Conservation (phyloP, 2,329 filamentous ascomycete genomes). For the Pyrenophora tritici-repentis region DNA sequence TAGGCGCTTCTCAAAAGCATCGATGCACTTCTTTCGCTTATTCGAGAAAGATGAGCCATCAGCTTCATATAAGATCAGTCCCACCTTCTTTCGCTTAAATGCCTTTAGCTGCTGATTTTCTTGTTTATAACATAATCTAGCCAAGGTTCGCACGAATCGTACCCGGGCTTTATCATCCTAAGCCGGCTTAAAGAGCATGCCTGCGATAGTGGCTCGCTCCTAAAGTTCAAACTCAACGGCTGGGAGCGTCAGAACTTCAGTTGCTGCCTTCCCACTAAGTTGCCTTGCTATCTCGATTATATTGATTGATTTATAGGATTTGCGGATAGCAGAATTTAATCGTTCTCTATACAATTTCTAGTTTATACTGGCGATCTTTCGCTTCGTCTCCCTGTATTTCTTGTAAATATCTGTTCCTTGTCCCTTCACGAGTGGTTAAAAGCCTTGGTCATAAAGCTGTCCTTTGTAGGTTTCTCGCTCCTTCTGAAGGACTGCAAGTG, state of each 20-base stretch:
- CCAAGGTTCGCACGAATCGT: slow-evolving; percentile 19
- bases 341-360: slow-evolving; percentile 15
- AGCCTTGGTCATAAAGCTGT: slow-evolving; percentile 18
- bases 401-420: slow-evolving; percentile 18
- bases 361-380: slow-evolving; percentile 18
- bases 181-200: too few relatives aligned
- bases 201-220: too few relatives aligned
- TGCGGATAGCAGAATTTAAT: slow-evolving; percentile 12
- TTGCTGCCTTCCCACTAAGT: slow-evolving; percentile 16
- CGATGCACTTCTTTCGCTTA: slow-evolving; percentile 7
- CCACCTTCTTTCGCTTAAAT: slow-evolving; percentile 12
- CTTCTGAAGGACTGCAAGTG: slow-evolving; percentile 12
- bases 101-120: slow-evolving; percentile 18
- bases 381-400: slow-evolving; percentile 19
- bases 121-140: slow-evolving; percentile 17
- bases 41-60: slow-evolving; percentile 5
- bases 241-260: slow-evolving; percentile 23
- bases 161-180: slow-evolving; percentile 16
- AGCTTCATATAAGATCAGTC: slow-evolving; percentile 4
- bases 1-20: background rate
- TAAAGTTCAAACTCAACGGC: too few relatives aligned
- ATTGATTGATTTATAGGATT: slow-evolving; percentile 23
- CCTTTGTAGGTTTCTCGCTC: slow-evolving; percentile 16
- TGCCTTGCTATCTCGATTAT: slow-evolving; percentile 25
- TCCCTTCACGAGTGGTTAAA: slow-evolving; percentile 13